Base-by-base conservation (phyloP, 371 early-diverging fungal species). In the Sporodiniella umbellata region DNA sequence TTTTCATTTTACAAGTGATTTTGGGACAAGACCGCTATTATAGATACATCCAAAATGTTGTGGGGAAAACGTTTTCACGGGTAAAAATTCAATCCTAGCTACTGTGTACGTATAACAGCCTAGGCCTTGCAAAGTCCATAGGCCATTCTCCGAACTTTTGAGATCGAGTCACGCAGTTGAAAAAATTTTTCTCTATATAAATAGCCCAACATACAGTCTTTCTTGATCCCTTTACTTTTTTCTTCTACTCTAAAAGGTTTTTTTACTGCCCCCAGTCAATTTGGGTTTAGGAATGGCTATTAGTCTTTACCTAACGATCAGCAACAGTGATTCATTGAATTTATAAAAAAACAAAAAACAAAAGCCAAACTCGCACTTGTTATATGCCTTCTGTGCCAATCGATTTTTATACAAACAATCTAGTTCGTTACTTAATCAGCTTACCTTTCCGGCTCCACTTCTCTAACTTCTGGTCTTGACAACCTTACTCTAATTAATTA, bases 381-480 rank as follows among this genome's bases (percentile, higher is more conserved):
- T 56, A 50, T 51, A 51, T 48, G 38, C 66, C 45, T 61, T 53
- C 56, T 68, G 65, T 72, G 65, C 66, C 50, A 60, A 55, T 58
- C 58, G 68, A 63, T 48, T 60, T 56, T 55, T 54, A 61, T 44
- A 60, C 57, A 33, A 63, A 66, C 51, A 66, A 70, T 53, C 53
- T 66, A 54, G 66, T 63, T 51, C 68, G 68, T 52, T 68, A 61
- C 56, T 60, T 68, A 54, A 59, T 72, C 56, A 63, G 66, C 58
- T 66, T 72, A 54, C 72, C 72, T 45, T 72, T 72, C 62, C 72
- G 72, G 56, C 66, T 72, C 44, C 72, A 72, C 56, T 72, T 72
- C 56, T 72, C 72, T 42, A 72, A 72, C 66, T 72, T 72, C 47
- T 68, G 68, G 72, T 66, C 69, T 59, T 72, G 69, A 69, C 72